These are phyloP conservation scores for Yamadazyma sp. DNA, from an alignment of 1,139 yeast genomes.

Conservation along the genomic window DNA sequence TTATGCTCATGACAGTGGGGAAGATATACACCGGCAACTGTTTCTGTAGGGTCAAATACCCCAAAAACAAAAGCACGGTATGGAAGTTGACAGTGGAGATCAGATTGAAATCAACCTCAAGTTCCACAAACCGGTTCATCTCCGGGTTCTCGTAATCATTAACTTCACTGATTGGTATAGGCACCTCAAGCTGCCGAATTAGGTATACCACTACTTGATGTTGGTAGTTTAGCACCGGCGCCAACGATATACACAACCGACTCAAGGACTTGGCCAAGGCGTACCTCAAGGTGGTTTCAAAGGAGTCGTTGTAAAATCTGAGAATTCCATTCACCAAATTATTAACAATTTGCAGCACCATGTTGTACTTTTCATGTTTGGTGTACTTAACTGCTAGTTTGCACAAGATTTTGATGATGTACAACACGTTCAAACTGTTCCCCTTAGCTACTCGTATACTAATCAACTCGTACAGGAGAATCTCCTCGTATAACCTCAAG, in stretches of 20 bases:
- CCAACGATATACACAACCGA: conserved; percentile 21
- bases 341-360: conserved; percentile 28
- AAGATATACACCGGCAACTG: conserved; percentile 26
- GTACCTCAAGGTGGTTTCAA: conserved; percentile 37
- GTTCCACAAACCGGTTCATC: conserved; percentile 8
- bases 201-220: conserved; percentile 30
- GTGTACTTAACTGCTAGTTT: conserved; percentile 26
- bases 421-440: conserved; percentile 27
- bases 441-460: conserved; percentile 10
- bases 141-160: conserved; percentile 17
- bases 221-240: conserved; percentile 29
- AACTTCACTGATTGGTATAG: conserved; percentile 16
- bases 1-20: conserved; percentile 28
- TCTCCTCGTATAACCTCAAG: conserved; percentile 17
- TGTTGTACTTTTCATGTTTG: conserved; percentile 15
- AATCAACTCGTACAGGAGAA: conserved; percentile 17
- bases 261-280: conserved; percentile 39
- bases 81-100: conserved; percentile 34
- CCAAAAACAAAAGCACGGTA: conserved; percentile 35
- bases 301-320: conserved; percentile 19
- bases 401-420: conserved; percentile 34
- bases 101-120: conserved; percentile 20
- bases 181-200: conserved; percentile 24
- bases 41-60: conserved; percentile 32
- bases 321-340: conserved; percentile 27